These are phyloP conservation scores for Danielia oregonensis DNA, from an alignment of 805 yeast species.

Conservation along the genomic window DNA sequence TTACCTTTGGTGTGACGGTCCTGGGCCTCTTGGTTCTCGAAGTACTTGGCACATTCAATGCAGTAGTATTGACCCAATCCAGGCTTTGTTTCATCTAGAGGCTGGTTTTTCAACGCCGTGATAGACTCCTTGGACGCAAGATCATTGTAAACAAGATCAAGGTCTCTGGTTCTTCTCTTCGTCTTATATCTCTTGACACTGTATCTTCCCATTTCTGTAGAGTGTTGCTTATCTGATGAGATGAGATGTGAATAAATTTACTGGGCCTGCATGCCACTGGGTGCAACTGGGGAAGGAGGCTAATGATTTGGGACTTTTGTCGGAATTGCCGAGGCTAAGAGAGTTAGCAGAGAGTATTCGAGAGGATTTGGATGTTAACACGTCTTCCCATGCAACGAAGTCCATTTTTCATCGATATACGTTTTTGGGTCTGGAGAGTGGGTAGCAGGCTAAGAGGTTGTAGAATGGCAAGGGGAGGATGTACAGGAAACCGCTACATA, in stretches of 20 bases:
- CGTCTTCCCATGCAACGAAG: no score
- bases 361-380: no score
- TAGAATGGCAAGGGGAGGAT: no score
- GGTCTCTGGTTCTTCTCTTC: constrained; percentile 78
- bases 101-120: constrained; percentile 67
- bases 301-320: neutral
- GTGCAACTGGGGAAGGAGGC: no score
- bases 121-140: constrained; percentile 63
- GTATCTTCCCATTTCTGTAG: constrained; percentile 72
- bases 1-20: constrained; percentile 71
- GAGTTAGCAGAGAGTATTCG: no score
- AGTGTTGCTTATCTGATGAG: constrained; percentile 1
- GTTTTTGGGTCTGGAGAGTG: no score
- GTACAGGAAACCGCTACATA: no score
- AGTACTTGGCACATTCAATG: constrained; percentile 90
- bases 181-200: constrained; percentile 86
- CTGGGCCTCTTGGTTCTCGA: constrained; percentile 71
- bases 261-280: no score
- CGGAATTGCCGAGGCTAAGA: no score
- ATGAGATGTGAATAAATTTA: constrained; percentile 3
- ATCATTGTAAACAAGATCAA: constrained; percentile 80
- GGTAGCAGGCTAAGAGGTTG: no score
- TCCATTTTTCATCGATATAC: no score
- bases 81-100: constrained; percentile 82
- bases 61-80: constrained; percentile 96